phyloP scores from a whole-genome alignment of 1,139 yeast genomes.

The Geotrichum reessii region DNA sequence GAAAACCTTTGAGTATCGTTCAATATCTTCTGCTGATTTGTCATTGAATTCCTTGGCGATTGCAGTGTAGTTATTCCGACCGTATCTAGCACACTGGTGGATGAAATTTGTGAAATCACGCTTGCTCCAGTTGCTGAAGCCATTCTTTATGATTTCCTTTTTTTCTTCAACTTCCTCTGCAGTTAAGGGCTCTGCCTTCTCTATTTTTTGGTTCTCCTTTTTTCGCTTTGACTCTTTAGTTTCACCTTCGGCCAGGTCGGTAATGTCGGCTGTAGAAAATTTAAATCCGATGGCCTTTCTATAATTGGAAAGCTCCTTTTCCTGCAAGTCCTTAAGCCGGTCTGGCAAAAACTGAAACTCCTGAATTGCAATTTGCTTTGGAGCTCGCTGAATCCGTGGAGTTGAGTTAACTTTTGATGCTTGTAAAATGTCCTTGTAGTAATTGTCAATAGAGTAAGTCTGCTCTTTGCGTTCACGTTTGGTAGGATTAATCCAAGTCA shows the following conservation, averaged over 20 bases:
- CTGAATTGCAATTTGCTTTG: constrained; percentile 51
- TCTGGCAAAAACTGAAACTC: constrained; percentile 88
- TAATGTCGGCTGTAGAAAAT: constrained; percentile 47
- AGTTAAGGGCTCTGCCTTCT: constrained; percentile 57
- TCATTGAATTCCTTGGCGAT: constrained; percentile 61
- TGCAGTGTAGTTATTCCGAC: constrained; percentile 57
- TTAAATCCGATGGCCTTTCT: constrained; percentile 66
- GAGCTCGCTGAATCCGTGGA: constrained; percentile 44
- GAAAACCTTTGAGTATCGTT: constrained; percentile 62
- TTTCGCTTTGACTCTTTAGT: constrained; percentile 53
- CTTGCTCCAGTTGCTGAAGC: constrained; percentile 80
- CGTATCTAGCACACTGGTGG: constrained; percentile 76
- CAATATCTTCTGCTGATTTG: constrained; percentile 69
- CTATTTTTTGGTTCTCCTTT: constrained; percentile 56
- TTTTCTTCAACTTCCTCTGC: constrained; percentile 69
- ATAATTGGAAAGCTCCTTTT: constrained; percentile 70
- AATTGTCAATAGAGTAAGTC: constrained; percentile 73
- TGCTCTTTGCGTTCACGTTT: constrained; percentile 87
- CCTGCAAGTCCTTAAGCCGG: constrained; percentile 58
- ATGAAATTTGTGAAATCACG: constrained; percentile 85
- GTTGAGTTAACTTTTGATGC: constrained; percentile 45
- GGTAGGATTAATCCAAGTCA: constrained; percentile 74
- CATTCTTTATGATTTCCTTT: constrained; percentile 51
- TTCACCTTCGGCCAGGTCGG: constrained; percentile 44
- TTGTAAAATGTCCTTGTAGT: constrained; percentile 72